Evolutionary conservation across 768 basidiomycete genomes (phyloP), one percentile per base, ranked within the genome.

Genomic region (Mycena latifolia): DNA sequence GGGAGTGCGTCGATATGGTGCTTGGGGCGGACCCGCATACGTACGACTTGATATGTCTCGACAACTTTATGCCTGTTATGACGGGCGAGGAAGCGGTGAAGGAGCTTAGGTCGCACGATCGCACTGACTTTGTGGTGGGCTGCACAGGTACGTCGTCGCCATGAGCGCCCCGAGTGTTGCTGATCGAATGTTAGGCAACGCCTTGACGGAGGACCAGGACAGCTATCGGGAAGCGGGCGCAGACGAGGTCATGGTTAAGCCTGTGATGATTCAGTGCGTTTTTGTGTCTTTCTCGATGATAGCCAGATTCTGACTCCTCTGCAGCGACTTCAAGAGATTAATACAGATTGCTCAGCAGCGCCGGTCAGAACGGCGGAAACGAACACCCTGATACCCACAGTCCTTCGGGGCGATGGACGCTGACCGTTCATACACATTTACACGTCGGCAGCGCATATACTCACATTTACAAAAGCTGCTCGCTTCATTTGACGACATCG

Each of bases 1-100:
- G 75, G 55, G 71, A 77, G 53, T 77, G 75, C 27, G 72, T 81
- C 31, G 80, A 81, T 35, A 65, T 79, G 61, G 63, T 80, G 11
- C 67, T 80, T n/a, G 71, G 66, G 3, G 53, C 63, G 20, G 55
- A 68, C 11, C 70, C 73, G 25, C 37, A 65, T 20, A 68, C 62
- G 6, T 81, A 74, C 67, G 79, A 79, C 59, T 65, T 81, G 20
- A 70, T 78, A 24, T 79, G 77, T 69, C 72, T 82, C 33, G 81
- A 81, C 70, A 81, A 81, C 62, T 76, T 77, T 64, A 79, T 80
- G 75, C 70, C 75, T 11, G 58, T 67, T 5, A 71, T 74, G 68
- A 76, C 77, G 12, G 81, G 81, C 18, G 77, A 79, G 35, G 75
- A 81, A 25, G 74, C 77, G 22, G 76, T 80, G 22, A 69, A 69